These are phyloP conservation scores for Podosphaera fusca DNA, from an alignment of 2,329 filamentous ascomycete genomes.

Conservation along the genomic window DNA sequence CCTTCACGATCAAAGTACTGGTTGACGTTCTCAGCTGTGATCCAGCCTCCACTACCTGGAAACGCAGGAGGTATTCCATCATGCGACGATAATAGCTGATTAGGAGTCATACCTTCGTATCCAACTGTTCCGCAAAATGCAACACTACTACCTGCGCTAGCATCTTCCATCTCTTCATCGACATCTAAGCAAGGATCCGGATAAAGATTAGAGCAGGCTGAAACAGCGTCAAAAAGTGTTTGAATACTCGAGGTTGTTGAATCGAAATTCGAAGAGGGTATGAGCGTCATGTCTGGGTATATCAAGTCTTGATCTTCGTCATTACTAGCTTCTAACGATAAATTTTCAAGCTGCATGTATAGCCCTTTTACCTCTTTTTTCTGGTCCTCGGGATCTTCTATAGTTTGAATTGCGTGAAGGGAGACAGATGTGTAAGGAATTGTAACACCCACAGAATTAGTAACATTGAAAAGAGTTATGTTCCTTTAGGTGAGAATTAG, in stretches of 20 bases:
- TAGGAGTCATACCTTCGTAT: constrained; percentile 25
- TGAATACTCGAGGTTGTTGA: constrained; percentile 13
- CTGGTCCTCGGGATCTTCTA: constrained; percentile 18
- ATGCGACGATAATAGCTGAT: not conserved
- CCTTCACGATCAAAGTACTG: constrained; percentile 65
- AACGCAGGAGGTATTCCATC: constrained; percentile 40
- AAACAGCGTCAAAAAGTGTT: constrained; percentile 38
- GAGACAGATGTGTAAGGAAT: constrained; percentile 55
- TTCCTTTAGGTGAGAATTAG: constrained; percentile 18
- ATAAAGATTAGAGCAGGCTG: constrained; percentile 52
- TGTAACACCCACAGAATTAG: constrained; percentile 33
- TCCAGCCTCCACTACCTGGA: constrained; percentile 58
- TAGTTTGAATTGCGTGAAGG: constrained; percentile 48
- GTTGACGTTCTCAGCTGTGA: constrained; percentile 76
- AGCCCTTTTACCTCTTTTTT: constrained; percentile 23
- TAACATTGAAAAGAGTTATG: constrained; percentile 39
- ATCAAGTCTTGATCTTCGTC: constrained; percentile 30
- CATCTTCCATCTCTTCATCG: constrained; percentile 31
- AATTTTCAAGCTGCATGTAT: constrained; percentile 46
- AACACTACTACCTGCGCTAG: constrained; percentile 25
- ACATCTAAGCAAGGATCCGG: constrained; percentile 38
- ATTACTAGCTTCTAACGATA: constrained; percentile 23
- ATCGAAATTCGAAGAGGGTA: constrained; percentile 22
- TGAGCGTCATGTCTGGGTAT: constrained; percentile 42
- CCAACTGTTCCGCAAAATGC: constrained; percentile 29